Evolutionary conservation across 1,284 basidiomycete species (phyloP), one percentile per base, ranked within the genome.

Genomic region (Porodaedalea pini): DNA sequence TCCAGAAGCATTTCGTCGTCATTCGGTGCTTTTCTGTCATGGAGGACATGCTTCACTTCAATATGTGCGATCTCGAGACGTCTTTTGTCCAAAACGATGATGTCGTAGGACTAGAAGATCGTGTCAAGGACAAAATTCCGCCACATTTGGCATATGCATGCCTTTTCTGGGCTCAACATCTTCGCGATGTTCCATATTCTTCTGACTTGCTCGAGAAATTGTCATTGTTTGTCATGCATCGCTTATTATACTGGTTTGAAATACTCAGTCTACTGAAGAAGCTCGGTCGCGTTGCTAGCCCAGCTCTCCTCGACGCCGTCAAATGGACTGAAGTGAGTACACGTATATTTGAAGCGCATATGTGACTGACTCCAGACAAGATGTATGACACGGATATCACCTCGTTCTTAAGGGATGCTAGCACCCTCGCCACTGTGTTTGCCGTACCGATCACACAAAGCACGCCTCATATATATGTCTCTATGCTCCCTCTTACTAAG

Each of bases 31-130:
- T 57, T 25, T 6, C 5, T 2, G 23, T 57, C 29, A 51, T 57
- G 56, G 21, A 40, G 11, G 27, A 19, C 13, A 57, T 64, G 32
- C 60, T 68, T 23, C 56, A 63, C 37, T 65, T 64, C 47, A 61
- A 36, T 49, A 51, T 60, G 8, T 58, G 47, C 37, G 21, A 55
- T 21, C 43, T 54, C n/a, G 27, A 48, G n/a, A 25, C 58, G 17
- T 58, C 58, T 6, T 53, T 41, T 23, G 25, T 45, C 8, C 11
- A 3, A 17, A 58, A 45, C 23, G 37, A 45, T 13, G 23, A 54
- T 23, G n/a, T 54, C 15, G n/a, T 25, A 7, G 44, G 54, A 8
- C 36, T 54, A 31, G 32, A 34, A n/a, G 31, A 44, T 0, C 21
- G 37, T 5, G 31, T 54, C 25, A 39, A 43, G 11, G 25, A 29